Conservation (phyloP, 108 stramenopile species). For the Nitzschia sp. region DNA sequence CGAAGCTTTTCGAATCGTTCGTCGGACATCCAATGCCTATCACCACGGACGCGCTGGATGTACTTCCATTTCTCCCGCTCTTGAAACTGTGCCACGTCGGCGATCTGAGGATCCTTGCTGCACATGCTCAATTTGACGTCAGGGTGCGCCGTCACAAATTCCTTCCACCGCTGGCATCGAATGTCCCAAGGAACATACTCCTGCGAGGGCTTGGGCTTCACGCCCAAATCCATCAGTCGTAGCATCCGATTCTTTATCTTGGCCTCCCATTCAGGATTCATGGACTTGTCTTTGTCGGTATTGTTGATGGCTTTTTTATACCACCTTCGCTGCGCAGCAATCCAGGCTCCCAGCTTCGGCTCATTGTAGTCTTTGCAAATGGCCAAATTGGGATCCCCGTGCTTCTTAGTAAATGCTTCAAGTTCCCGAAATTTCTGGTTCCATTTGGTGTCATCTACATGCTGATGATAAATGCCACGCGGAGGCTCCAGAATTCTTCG, state of each 20-base stretch:
- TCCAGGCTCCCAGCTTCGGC: background rate
- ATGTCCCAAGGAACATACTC: background rate
- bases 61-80: background rate
- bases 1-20: background rate
- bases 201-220: background rate
- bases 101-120: background rate
- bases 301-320: background rate
- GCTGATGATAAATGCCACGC: no score
- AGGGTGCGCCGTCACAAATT: background rate
- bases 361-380: background rate
- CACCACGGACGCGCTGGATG: background rate
- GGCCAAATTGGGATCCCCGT: slow-evolving; percentile 1
- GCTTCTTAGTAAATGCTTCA: background rate
- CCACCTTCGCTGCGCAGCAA: background rate
- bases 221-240: background rate
- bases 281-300: background rate
- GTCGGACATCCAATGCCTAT: background rate
- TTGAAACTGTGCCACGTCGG: background rate
- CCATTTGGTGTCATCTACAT: no score
- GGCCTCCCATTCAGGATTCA: background rate
- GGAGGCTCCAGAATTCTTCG: no score
- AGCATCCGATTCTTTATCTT: background rate
- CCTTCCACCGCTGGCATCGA: background rate
- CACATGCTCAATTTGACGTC: background rate
- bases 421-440: background rate